Base-by-base conservation (phyloP, 345 rosid genomes). In the Dipteronia sinensis region DNA sequence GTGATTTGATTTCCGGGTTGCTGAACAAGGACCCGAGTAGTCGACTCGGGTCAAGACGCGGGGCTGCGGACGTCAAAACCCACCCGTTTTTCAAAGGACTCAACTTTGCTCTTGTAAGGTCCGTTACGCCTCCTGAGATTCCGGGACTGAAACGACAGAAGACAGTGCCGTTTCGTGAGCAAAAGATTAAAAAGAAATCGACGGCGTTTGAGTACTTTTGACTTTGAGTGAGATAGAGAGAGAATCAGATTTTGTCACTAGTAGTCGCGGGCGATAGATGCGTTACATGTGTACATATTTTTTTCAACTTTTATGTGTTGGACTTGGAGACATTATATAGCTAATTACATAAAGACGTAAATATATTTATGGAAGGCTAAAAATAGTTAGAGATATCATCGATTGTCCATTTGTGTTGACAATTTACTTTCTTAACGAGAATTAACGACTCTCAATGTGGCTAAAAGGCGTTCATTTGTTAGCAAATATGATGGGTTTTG, bases 41-140 rank as follows among this genome's bases (percentile, higher is more conserved):
- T 49, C 83, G 99, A 16, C 87, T 94, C 73, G 99, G 99, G 71
- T 90, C 94, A 64, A 87, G 80, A 73, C 91, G 97, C 4, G 99
- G 99, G 2, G 84, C 99, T 2, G 93, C 98, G 20, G 97, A 96
- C 72, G 88, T 96, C 4, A 96, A 96, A 81, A 89, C 82, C 3
- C 99, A 94, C 74, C 91, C 95, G 23, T 94, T 94, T 78, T 96
- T 96, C 81, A 89, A 87, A 71, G 93, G 90, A 34, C 80, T 96
- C 0, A 96, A 96, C 63, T 94, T 94, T 29, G 97, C 99, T 17
- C 88, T 96, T 10, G 83, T 96, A 10, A 82, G 99, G 65, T 87
- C 97, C 31, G 27, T 90, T 2, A 82, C 87, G 7, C 99, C 98
- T 62, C 98, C 99, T 9, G 89, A 73, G 85, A 71, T 92, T 66